These are phyloP conservation scores for Pseudogymnoascus verrucosus DNA, from an alignment of 2,329 filamentous ascomycete species.

Conservation along the genomic window DNA sequence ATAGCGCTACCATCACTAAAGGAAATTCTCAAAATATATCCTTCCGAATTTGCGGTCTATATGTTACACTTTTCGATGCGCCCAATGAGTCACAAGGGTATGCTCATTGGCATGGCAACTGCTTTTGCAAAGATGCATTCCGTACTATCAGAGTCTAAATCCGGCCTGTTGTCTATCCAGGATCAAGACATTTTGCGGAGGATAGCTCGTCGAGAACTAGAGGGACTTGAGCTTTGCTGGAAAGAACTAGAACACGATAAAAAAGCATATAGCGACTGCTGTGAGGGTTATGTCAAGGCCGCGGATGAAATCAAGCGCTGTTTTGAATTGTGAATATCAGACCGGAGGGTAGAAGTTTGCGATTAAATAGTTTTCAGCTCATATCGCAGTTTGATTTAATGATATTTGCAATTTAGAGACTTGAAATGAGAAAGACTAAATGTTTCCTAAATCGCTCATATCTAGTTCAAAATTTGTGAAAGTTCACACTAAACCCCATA, in stretches of 20 bases:
- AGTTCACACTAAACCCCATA: background rate
- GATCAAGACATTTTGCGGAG: constrained; percentile 13
- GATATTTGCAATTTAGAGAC: background rate
- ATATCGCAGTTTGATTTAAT: background rate
- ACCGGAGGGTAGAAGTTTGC: background rate
- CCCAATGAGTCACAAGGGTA: constrained; percentile 20
- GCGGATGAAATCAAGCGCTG: constrained; percentile 13
- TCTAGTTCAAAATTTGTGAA: background rate
- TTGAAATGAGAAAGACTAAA: background rate
- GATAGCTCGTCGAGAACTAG: constrained; percentile 14
- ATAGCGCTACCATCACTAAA: constrained; percentile 20
- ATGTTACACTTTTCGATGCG: constrained; percentile 21
- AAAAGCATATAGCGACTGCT: constrained; percentile 13
- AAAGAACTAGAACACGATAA: constrained; percentile 11
- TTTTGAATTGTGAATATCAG: constrained; percentile 11
- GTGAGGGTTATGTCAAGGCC: constrained; percentile 14
- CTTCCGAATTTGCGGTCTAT: constrained; percentile 22
- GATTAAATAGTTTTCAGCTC: background rate
- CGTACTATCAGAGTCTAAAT: background rate
- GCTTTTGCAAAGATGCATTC: constrained; percentile 27
- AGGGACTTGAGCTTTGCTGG: constrained; percentile 15
- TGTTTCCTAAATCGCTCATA: background rate
- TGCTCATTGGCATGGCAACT: constrained; percentile 28
- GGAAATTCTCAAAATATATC: constrained; percentile 18
- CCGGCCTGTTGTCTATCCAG: constrained; percentile 10